Evolutionary conservation across 1,139 yeast species (phyloP), one percentile per base, ranked within the genome.

Genomic region (Geotrichum histeridarum): DNA sequence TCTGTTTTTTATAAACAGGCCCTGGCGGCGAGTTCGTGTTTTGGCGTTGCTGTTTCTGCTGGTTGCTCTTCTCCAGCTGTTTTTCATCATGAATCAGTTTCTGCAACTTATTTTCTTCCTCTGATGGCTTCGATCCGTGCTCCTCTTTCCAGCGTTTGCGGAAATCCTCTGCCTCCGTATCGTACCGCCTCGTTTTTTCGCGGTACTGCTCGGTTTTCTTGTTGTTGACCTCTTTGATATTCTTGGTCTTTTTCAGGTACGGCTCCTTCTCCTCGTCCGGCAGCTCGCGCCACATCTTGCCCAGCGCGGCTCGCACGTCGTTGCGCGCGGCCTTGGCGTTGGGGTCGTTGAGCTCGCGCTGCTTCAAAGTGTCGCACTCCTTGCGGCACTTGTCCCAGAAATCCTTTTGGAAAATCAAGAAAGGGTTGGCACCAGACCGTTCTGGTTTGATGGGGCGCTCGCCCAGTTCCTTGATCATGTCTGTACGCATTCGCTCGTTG

Each of bases 261-360:
- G 76, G 76, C 50, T 65, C 63, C 56, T 72, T 70, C 39, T 70
- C 69, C 1, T 58, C 67, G 8, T 71, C 74, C 1, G 74, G 71
- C 35, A 73, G 60, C 42, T 69, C 73, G 42, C 76, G 64, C 77
- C 77, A 73, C 64, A 71, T 71, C 53, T 69, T 68, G 17, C 77
- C 77, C 37, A 73, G 63, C 0, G 73, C 68, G 1, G 75, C 72
- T 6, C 77, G 69, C n/a, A 73, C 74, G 56, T 74, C 77, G 50
- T 73, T 70, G 36, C 74, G 66, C 1, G 75, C 64, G 0, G 75
- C 76, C 46, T 64, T 63, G 32, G 69, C 69, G 22, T 62, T 67
- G 0, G 69, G 62, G 48, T 67, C 70, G 1, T 64, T 64, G 1
- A 66, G 60, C 2, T 61, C 50, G 32, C 62, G 59, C 50, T 65